Base-by-base conservation (phyloP, 2,329 filamentous ascomycete species). In the Aspergillus quadricinctus region DNA sequence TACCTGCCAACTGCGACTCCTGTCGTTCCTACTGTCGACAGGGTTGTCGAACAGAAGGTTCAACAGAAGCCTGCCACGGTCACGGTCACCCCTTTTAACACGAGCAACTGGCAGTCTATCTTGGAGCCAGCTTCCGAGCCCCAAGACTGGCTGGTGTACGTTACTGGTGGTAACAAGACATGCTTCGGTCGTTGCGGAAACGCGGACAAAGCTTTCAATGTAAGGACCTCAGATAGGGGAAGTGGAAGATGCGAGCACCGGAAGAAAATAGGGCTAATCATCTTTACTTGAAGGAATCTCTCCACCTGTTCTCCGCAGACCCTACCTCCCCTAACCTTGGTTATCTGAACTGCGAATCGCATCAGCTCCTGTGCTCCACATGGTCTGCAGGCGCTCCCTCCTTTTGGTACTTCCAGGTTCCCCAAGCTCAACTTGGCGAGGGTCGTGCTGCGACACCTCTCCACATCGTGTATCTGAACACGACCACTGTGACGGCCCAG, bases 151-250 rank as follows among this genome's bases (percentile, higher is more conserved):
- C 73, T 85, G 61, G 70, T 88, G 52, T 86, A 78, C 67, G 70
- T 85, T 48, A 86, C 83, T 4, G 85, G 85, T 57, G 84, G 83
- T 48, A 87, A 88, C 75, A 81, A 81, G 71, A 85, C 83, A 40
- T 88, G 85, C 75, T 85, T 80, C 64, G 84, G 84, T 60, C 72
- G 79, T 59, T 88, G 85, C 70, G 77, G 66, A 29, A 75, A 73
- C 48, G 77, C 80, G 11, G 81, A 85, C 53, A 77, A 77, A 64
- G 81, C 81, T 6, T 80, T 77, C 71, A 77, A 79, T 61, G 77
- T 79, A 69, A 66, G 75, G 65, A 35, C 35, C 31, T 52, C 28
- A 53, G 52, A 56, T 27, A 54, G 41, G 55, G 48, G 56, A 5
- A 25, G 29, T 37, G 29, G 29, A 29, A 49, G 37, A 27, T n/a